Conservation (phyloP, 371 early-diverging fungal genomes). For the Polyrhizophydium stewartii region DNA sequence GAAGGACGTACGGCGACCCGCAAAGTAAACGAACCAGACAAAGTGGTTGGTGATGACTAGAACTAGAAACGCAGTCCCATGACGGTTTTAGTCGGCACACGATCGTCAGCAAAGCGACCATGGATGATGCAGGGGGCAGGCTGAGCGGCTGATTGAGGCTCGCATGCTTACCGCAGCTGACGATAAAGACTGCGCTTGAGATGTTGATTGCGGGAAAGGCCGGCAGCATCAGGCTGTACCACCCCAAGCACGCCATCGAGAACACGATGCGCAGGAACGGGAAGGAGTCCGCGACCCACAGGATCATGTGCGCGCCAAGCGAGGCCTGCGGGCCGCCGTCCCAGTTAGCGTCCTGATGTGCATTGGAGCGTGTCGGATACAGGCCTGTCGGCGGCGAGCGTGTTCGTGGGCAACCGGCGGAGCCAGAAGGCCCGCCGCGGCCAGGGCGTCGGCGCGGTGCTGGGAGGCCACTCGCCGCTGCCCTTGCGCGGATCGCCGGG, state of each 20-base stretch:
- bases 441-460: no score
- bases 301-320: slow-evolving; percentile 55
- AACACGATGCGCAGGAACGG: slow-evolving; percentile 60
- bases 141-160: no score
- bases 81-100: no score
- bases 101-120: no score
- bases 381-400: no score
- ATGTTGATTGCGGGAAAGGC: slow-evolving; percentile 71
- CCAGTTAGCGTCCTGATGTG: not conserved
- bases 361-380: no score
- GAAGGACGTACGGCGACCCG: slow-evolving; percentile 60
- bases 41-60: slow-evolving; percentile 79
- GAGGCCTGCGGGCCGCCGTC: slow-evolving; percentile 49
- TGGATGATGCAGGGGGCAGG: no score
- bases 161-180: slow-evolving; percentile 53
- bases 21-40: slow-evolving; percentile 82
- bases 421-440: no score
- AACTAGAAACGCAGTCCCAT: slow-evolving; percentile 36
- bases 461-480: no score
- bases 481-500: not conserved
- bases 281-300: slow-evolving; percentile 65
- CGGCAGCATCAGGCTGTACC: slow-evolving; percentile 64
- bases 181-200: slow-evolving; percentile 57
- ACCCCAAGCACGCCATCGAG: slow-evolving; percentile 62
- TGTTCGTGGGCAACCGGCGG: no score